Evolutionary conservation across 495 filamentous ascomycete species (phyloP).

Genomic region (Daldinia childiae): DNA sequence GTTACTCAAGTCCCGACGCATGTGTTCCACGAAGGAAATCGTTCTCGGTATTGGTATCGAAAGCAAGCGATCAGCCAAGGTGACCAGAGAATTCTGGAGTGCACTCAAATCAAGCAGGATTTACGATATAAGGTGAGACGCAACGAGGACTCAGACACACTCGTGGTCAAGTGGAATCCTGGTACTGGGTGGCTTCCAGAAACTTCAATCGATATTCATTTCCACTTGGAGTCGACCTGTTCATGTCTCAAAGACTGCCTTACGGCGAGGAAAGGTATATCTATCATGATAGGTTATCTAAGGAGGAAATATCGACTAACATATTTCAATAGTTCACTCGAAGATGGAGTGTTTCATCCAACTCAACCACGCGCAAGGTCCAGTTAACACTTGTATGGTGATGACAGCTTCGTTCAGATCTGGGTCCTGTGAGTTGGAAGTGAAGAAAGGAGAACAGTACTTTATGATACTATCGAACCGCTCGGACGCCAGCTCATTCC

Average conservation of each 20-base stretch:
- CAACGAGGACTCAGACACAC: background rate
- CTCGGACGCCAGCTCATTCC: background rate
- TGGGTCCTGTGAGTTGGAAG: background rate
- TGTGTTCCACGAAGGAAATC: background rate
- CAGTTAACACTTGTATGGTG: background rate
- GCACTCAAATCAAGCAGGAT: background rate
- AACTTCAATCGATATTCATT: background rate
- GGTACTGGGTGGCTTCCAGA: background rate
- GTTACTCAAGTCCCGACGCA: background rate
- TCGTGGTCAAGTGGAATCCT: background rate
- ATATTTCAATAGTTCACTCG: background rate
- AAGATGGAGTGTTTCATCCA: background rate
- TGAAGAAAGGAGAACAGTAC: background rate
- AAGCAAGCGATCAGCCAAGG: background rate
- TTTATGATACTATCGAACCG: background rate
- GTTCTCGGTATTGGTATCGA: background rate
- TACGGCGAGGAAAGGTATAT: background rate
- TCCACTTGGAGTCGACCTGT: background rate
- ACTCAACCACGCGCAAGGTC: background rate
- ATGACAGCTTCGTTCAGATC: background rate
- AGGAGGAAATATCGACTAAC: background rate
- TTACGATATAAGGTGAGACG: background rate
- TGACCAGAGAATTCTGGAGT: constrained; percentile 11
- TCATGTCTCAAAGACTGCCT: background rate
- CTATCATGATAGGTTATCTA: background rate